Evolutionary conservation across 2,329 filamentous ascomycete genomes (phyloP).

Genomic region (Cercospora berteroae): DNA sequence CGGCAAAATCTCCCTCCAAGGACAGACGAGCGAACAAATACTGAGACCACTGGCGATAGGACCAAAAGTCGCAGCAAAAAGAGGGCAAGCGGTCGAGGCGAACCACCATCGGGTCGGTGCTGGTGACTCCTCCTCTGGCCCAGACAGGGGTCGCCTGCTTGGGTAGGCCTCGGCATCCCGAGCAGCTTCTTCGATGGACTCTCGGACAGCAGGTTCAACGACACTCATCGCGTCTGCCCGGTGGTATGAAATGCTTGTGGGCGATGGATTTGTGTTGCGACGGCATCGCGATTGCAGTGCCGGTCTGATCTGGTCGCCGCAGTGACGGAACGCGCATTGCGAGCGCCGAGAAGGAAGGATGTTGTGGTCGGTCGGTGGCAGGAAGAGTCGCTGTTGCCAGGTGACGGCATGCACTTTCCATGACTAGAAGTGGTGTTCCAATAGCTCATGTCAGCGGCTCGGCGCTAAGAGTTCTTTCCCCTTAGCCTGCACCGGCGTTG

Average conservation of each 20-base stretch:
- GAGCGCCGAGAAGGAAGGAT: not conserved
- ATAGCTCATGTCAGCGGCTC: not conserved
- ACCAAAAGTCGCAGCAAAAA: slow-evolving; percentile 51
- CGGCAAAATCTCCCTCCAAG: slow-evolving; percentile 56
- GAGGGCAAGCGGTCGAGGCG: slow-evolving; percentile 57
- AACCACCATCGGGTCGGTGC: slow-evolving; percentile 58
- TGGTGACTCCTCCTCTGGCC: slow-evolving; percentile 43
- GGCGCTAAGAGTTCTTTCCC: not conserved
- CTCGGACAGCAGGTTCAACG: slow-evolving; percentile 43
- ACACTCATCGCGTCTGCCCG: slow-evolving; percentile 28
- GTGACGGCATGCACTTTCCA: not conserved
- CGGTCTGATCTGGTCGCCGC: not conserved
- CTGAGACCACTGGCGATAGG: slow-evolving; percentile 42
- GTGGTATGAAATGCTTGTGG: not conserved
- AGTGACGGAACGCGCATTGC: not conserved
- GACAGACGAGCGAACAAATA: slow-evolving; percentile 53
- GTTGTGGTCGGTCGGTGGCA: not conserved
- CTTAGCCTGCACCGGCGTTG: not conserved
- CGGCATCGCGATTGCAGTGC: not conserved
- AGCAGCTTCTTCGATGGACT: slow-evolving; percentile 51
- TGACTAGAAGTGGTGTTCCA: not conserved
- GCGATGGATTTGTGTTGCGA: not conserved
- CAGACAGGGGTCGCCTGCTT: slow-evolving; percentile 36
- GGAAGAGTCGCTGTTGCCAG: not conserved
- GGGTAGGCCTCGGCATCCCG: slow-evolving; percentile 41